These are phyloP conservation scores for Euphorbia lathyris DNA, from an alignment of 345 rosid species.

Conservation along the genomic window DNA sequence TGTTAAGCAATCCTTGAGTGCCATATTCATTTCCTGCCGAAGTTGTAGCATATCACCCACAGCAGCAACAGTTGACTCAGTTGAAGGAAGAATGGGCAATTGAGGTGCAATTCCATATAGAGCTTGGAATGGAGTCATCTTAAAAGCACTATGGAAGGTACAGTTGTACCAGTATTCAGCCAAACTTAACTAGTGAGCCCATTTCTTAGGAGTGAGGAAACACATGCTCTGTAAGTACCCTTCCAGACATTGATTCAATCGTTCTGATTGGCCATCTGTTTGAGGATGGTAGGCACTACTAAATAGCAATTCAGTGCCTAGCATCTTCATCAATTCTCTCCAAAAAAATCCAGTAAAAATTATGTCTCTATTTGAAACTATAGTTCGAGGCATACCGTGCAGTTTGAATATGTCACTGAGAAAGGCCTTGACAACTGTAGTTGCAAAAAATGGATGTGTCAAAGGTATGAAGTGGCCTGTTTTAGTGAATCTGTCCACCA, in stretches of 20 bases:
- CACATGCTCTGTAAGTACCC: background rate
- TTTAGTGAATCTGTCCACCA: conserved; percentile 3
- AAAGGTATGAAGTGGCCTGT: background rate
- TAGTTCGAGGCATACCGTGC: too few relatives aligned
- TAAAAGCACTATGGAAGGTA: background rate
- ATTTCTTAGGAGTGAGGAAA: background rate
- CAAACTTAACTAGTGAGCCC: background rate
- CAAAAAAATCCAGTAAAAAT: background rate
- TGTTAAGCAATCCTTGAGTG: background rate
- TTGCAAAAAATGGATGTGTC: background rate
- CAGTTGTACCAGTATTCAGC: background rate
- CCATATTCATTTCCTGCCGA: too few relatives aligned
- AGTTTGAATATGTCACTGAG: too few relatives aligned
- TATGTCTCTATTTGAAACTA: background rate
- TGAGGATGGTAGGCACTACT: background rate
- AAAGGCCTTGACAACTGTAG: background rate
- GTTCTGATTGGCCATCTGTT: background rate
- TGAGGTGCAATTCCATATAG: background rate
- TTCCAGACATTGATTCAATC: background rate
- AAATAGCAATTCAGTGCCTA: background rate
- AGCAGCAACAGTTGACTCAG: background rate
- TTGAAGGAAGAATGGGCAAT: too few relatives aligned
- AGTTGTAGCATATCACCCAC: background rate
- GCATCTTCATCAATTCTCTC: background rate
- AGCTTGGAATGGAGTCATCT: background rate